phyloP scores from a whole-genome alignment of 2,329 filamentous ascomycete species.

The Pseudogymnoascus sp. region DNA sequence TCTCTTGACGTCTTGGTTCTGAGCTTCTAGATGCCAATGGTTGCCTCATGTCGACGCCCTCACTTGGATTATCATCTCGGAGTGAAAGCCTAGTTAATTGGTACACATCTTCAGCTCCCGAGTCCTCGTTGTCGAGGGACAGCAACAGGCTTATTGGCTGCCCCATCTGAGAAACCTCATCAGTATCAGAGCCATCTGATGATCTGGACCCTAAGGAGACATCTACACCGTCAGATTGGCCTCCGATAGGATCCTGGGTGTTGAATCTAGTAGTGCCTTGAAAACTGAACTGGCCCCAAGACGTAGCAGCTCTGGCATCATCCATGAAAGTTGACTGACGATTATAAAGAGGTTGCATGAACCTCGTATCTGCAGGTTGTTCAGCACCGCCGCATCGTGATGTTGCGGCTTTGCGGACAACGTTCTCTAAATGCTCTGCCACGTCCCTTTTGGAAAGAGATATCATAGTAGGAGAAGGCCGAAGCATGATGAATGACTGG shows the following conservation, averaged over 20 bases:
- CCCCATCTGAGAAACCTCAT: background rate
- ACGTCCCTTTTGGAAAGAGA: constrained; percentile 8
- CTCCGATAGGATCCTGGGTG: background rate
- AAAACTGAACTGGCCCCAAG: background rate
- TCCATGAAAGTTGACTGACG: background rate
- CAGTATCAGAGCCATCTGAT: background rate
- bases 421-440: constrained; percentile 10
- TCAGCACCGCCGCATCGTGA: background rate
- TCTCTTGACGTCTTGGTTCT: background rate
- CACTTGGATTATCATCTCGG: background rate
- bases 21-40: background rate
- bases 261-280: background rate
- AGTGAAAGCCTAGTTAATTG: background rate
- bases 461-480: constrained; percentile 3
- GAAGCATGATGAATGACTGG: background rate
- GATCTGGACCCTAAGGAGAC: background rate
- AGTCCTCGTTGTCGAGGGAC: background rate
- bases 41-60: background rate
- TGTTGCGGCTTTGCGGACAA: background rate
- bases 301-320: background rate
- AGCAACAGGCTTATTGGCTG: background rate
- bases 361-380: background rate
- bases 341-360: background rate
- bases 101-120: background rate
- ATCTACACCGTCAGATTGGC: background rate